These are phyloP conservation scores for Daedalea quercina DNA, from an alignment of 768 basidiomycete species.

Conservation along the genomic window DNA sequence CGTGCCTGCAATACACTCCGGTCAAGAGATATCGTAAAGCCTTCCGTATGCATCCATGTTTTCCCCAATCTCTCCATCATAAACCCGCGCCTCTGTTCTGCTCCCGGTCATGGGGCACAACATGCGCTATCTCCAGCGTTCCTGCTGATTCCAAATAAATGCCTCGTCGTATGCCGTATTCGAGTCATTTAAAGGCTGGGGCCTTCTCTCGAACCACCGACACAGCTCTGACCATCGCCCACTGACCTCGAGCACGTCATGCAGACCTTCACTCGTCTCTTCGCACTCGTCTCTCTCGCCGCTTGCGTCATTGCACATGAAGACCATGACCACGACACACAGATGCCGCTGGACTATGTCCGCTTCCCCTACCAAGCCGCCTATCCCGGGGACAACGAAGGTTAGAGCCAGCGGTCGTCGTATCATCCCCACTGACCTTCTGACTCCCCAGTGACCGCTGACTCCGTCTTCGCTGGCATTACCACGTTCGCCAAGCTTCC, in stretches of 20 bases:
- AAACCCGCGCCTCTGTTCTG: neutral
- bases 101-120: conserved; percentile 6
- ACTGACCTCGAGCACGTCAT: neutral
- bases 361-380: conserved; percentile 56
- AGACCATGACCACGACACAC: conserved; percentile 38
- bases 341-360: conserved; percentile 62
- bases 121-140: conserved; percentile 10
- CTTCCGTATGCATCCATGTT: conserved; percentile 4
- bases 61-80: conserved; percentile 5
- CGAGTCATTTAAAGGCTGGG: neutral
- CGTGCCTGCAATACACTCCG: neutral
- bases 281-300: conserved; percentile 5
- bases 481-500: conserved; percentile 86
- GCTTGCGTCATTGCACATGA: conserved; percentile 25
- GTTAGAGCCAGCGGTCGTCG: conserved; percentile 23
- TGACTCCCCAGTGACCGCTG: conserved; percentile 52
- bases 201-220: neutral
- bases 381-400: conserved; percentile 54
- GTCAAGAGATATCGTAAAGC: conserved; percentile 3
- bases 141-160: neutral
- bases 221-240: neutral
- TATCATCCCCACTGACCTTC: neutral
- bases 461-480: conserved; percentile 78
- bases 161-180: neutral
- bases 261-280: neutral